Evolutionary conservation across 2,329 filamentous ascomycete genomes (phyloP), one percentile per base, ranked within the genome.

Genomic region (Colletotrichum sublineola): DNA sequence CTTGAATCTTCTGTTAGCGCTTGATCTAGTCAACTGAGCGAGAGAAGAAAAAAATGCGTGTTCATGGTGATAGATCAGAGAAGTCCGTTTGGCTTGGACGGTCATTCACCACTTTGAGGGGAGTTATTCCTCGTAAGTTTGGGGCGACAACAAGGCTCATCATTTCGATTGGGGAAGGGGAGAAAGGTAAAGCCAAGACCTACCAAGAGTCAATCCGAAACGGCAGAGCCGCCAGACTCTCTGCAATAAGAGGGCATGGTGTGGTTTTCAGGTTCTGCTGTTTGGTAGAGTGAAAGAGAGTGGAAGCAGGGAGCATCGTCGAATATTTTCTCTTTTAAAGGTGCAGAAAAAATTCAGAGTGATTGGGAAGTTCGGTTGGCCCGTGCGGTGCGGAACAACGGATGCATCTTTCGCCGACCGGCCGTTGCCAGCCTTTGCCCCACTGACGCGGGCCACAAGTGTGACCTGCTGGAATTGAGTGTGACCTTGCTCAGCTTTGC

Each of bases 1-100:
- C 65, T 57, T 44, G 29, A 20, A 62, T n/a, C 55, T 33, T n/a
- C 29, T 20, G 66, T 72, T 65, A 72, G 69, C 66, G 42, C 38
- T n/a, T 29, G 38, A 20, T 61, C 42, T 1, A 2, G n/a, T 15
- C 33, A 31, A 31, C 9, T 15, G 24, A 40, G 18, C 24, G 56
- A 15, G 29, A 56, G 11, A n/a, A 2, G 36, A n/a, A 1, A 9
- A 46, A 46, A n/a, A 36, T 18, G 20, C 2, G 11, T 44, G 33
- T 40, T 69, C n/a, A 42, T 42, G 66, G 64, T 74, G 67, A 68
- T 74, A 74, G 63, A 81, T 87, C 85, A 87, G 85, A 79, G 76
- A 79, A 78, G 85, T 88, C 86, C 86, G 82, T 87, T 88, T 89
- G 86, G 87, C 84, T 82, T 82, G 85, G 86, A 88, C 86, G 83